Base-by-base conservation (phyloP, 2,329 filamentous ascomycete genomes). In the Penicillium thymicola region DNA sequence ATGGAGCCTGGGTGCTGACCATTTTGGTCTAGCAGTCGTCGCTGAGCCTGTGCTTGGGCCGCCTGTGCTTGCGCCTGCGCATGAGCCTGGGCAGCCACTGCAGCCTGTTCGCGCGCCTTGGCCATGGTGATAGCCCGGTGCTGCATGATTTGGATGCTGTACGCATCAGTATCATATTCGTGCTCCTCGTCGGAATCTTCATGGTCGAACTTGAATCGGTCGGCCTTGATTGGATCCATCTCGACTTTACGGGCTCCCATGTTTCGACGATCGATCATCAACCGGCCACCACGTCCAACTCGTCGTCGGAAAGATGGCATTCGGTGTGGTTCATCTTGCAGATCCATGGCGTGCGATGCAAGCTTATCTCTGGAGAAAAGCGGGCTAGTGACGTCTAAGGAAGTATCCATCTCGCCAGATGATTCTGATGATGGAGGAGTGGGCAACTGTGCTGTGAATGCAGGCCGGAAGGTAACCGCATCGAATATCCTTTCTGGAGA, bases 221-320 rank as follows among this genome's bases (percentile, higher is more conserved):
- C 89, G 55, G 81, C 75, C 48, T 79, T 81, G 75, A 68, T 73
- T 73, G 71, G 75, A 62, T 78, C 76, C 65, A 74, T 64, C 18
- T 76, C 69, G 74, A 78, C 57, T 78, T 76, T 77, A 66, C 78
- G 82, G 42, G 82, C 72, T 60, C 78, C 82, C 70, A 91, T 78
- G 54, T 88, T 86, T 65, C 89, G 86, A 65, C 92, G 87, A 75
- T 97, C 94, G 64, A 97, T 90, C 83, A 92, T 91, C 64, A 96
- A 74, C 38, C 93, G 86, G 61, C 92, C 91, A 60, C 92, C 82
- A 65, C 93, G 88, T 52, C 93, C 93, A 54, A 92, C 86, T 57
- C 94, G 88, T 61, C 92, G 86, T 63, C 93, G 86, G 79, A 89
- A 97, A 16, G 88, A 87, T 53, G 89, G 87, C 65, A 78, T 78